A percentile compares a stretch with the other conserved stretches of the same genome.
Conservation (phyloP, 495 filamentous ascomycete species). For the Penicillium taxi region DNA sequence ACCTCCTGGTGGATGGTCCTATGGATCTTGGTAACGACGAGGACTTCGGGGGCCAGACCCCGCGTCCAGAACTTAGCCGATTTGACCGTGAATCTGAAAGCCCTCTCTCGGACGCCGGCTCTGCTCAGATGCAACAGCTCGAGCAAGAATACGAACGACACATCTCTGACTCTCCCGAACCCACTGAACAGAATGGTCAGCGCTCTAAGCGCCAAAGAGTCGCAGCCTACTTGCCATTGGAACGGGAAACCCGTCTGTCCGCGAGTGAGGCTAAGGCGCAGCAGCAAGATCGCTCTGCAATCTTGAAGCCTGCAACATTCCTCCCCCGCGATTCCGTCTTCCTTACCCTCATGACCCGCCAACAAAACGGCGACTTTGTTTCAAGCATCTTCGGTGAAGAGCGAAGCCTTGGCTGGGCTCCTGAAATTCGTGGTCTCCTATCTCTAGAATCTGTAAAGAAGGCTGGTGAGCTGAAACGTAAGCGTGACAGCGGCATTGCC, state of each 20-base stretch:
- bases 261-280: conserved; percentile 61
- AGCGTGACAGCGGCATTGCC: conserved; percentile 81
- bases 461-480: conserved; percentile 80
- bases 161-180: conserved; percentile 50
- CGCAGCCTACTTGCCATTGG: conserved; percentile 49
- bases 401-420: conserved; percentile 73
- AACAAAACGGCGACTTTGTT: conserved; percentile 82
- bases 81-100: conserved; percentile 51
- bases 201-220: conserved; percentile 65
- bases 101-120: conserved; percentile 32
- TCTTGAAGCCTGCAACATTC: conserved; percentile 69
- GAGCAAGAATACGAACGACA: conserved; percentile 57
- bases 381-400: conserved; percentile 66
- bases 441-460: conserved; percentile 72
- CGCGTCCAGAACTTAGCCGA: conserved; percentile 49
- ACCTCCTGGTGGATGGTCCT: conserved; percentile 28
- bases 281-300: conserved; percentile 70
- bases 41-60: conserved; percentile 31
- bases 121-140: conserved; percentile 25
- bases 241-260: conserved; percentile 54
- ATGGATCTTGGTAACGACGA: conserved; percentile 43
- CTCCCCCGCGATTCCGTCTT: conserved; percentile 79
- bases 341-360: conserved; percentile 80
- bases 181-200: conserved; percentile 51
- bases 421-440: conserved; percentile 78